phyloP scores from a whole-genome alignment of 2,329 filamentous ascomycete species.

The Penicillium occitanis region DNA sequence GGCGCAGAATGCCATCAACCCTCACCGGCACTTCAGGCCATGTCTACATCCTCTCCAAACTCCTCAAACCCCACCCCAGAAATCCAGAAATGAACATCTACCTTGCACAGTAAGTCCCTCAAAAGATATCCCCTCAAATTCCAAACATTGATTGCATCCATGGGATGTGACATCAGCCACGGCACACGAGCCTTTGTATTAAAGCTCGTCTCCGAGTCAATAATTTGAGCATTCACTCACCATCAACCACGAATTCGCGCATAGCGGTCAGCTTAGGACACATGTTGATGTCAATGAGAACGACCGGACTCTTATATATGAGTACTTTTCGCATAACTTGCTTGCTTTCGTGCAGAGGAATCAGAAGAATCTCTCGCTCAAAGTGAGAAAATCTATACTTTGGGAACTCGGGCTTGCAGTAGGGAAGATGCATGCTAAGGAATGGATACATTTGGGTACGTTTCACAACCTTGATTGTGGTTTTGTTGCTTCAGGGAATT shows the following conservation, averaged over 20 bases:
- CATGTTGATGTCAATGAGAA: conserved; percentile 2
- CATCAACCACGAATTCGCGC: conserved; percentile 4
- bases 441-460: conserved; percentile 9
- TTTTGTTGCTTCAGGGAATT: too few relatives aligned
- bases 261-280: background rate
- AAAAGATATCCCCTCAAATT: too few relatives aligned
- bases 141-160: too few relatives aligned
- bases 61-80: conserved; percentile 21
- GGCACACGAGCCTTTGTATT: conserved; percentile 17
- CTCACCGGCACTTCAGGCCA: too few relatives aligned
- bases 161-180: background rate
- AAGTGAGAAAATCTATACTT: background rate
- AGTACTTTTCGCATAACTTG: background rate
- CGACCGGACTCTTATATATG: background rate
- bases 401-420: background rate
- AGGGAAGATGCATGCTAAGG: background rate
- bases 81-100: conserved; percentile 5
- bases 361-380: background rate
- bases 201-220: conserved; percentile 21
- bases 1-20: too few relatives aligned
- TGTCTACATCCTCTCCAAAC: background rate
- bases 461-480: too few relatives aligned
- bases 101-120: background rate
- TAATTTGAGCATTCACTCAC: conserved; percentile 19
- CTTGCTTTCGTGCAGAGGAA: background rate